These are phyloP conservation scores for Penicillium canescens DNA, from an alignment of 495 filamentous ascomycete species.

Conservation along the genomic window DNA sequence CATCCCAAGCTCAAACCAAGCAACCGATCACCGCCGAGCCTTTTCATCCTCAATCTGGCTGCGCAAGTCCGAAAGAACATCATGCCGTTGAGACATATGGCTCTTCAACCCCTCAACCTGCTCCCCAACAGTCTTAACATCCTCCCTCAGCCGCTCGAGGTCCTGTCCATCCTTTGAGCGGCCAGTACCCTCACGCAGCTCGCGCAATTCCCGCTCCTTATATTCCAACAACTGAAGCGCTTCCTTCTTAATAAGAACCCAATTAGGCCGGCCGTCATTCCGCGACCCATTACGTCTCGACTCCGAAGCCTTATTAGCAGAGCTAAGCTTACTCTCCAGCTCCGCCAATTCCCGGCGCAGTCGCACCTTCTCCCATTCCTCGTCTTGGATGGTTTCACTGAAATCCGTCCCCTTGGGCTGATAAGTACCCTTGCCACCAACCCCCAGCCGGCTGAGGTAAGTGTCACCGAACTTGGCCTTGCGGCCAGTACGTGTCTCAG, in stretches of 20 bases:
- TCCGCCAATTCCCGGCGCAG: constrained; percentile 89
- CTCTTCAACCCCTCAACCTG: constrained; percentile 55
- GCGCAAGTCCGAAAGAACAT: constrained; percentile 42
- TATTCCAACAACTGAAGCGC: constrained; percentile 78
- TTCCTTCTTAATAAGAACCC: constrained; percentile 88
- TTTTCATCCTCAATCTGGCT: constrained; percentile 50
- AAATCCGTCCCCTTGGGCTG: constrained; percentile 84
- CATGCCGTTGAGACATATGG: constrained; percentile 47
- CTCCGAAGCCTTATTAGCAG: constrained; percentile 68
- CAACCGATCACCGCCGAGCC: constrained; percentile 31
- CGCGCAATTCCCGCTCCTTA: constrained; percentile 49
- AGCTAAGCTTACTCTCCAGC: constrained; percentile 78
- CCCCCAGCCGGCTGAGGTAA: constrained; percentile 86
- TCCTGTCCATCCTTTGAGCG: constrained; percentile 44
- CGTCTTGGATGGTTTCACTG: constrained; percentile 68
- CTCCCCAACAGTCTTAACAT: constrained; percentile 51
- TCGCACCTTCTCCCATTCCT: constrained; percentile 95
- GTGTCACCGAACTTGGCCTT: constrained; percentile 97
- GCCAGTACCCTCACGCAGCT: constrained; percentile 46
- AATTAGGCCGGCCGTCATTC: constrained; percentile 45
- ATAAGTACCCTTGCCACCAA: constrained; percentile 72
- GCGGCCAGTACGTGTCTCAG: constrained; percentile 74
- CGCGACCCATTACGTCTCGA: constrained; percentile 59
- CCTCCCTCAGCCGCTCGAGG: constrained; percentile 41
- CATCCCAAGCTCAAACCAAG: background rate